Conservation (phyloP, 2,329 filamentous ascomycete species). For the Aspergillus carbonarius region DNA sequence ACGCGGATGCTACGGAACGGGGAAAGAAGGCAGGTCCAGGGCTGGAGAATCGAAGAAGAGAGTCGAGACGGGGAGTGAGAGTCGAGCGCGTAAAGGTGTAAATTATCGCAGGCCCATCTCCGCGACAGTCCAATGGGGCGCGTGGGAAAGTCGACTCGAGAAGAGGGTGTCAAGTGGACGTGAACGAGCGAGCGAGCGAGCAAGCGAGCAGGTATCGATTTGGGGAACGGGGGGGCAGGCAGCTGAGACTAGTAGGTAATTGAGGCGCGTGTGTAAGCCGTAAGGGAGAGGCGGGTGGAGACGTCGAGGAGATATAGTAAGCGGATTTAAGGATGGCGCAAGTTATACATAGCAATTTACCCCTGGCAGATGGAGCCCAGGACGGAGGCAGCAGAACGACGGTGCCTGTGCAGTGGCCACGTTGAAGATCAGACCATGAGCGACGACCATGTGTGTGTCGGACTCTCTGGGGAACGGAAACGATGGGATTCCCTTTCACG, state of each 20-base stretch:
- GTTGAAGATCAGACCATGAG: slow-evolving; percentile 22
- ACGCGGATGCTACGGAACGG: background rate
- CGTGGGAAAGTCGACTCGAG: background rate
- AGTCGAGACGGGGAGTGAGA: background rate
- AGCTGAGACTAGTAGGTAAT: background rate
- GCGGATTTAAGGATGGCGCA: slow-evolving; percentile 1
- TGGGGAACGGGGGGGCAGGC: background rate
- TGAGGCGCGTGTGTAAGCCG: background rate
- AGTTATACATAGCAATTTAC: slow-evolving; percentile 8
- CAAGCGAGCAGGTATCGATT: background rate
- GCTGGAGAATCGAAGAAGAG: slow-evolving; percentile 8
- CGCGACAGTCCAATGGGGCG: slow-evolving; percentile 8
- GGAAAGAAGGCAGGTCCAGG: slow-evolving; percentile 1
- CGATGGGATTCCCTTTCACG: slow-evolving; percentile 1
- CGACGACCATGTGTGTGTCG: slow-evolving; percentile 5
- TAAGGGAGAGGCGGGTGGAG: slow-evolving; percentile 7
- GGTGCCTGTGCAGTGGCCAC: slow-evolving; percentile 15
- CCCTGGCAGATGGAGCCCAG: slow-evolving; percentile 17
- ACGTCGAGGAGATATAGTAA: slow-evolving; percentile 3
- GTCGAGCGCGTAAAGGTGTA: slow-evolving; percentile 1
- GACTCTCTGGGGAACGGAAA: slow-evolving; percentile 24
- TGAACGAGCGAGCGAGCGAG: background rate
- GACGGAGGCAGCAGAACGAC: background rate
- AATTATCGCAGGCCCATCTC: slow-evolving; percentile 20
- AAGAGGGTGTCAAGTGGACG: background rate